A percentile compares a stretch with the other conserved stretches of the same genome.
Conservation (phyloP, 1,139 yeast species). For the Pichia sp. region DNA sequence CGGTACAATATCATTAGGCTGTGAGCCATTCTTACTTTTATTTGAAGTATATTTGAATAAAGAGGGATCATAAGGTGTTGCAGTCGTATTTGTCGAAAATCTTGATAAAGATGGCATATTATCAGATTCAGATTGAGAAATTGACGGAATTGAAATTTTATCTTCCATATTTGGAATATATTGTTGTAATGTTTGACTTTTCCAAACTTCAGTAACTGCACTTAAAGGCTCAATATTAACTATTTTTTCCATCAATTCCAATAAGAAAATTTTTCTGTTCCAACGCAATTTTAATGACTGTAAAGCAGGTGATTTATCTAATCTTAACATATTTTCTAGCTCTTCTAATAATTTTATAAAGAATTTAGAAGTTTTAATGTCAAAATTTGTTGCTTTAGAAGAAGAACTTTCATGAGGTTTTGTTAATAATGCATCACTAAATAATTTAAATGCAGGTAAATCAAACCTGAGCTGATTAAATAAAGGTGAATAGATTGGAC, state of each 20-base stretch:
- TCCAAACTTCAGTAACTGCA: conserved; percentile 70
- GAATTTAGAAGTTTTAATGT: conserved; percentile 47
- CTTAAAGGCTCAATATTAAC: conserved; percentile 83
- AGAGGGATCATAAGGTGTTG: conserved; percentile 11
- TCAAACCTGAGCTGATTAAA: conserved; percentile 57
- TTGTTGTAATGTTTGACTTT: conserved; percentile 20
- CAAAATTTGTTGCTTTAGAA: not conserved
- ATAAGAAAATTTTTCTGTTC: conserved; percentile 47
- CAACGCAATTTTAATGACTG: conserved; percentile 38
- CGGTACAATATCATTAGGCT: conserved; percentile 35
- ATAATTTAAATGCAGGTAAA: conserved; percentile 28
- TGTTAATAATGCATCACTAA: conserved; percentile 18
- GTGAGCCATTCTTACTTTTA: conserved; percentile 13
- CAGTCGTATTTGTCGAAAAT: conserved; percentile 2
- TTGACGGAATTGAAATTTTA: conserved; percentile 6
- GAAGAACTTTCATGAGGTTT: not conserved
- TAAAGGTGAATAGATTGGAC: conserved; percentile 43
- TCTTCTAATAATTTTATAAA: conserved; percentile 68
- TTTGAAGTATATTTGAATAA: conserved; percentile 7
- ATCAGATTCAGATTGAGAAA: conserved; percentile 4
- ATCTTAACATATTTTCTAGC: conserved; percentile 61
- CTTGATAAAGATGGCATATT: conserved; percentile 6
- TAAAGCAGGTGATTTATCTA: conserved; percentile 53
- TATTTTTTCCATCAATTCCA: conserved; percentile 68
- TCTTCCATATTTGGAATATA: conserved; percentile 10